Conservation (phyloP, 164 flowering plant genomes). For the Chimonanthus praecox region DNA sequence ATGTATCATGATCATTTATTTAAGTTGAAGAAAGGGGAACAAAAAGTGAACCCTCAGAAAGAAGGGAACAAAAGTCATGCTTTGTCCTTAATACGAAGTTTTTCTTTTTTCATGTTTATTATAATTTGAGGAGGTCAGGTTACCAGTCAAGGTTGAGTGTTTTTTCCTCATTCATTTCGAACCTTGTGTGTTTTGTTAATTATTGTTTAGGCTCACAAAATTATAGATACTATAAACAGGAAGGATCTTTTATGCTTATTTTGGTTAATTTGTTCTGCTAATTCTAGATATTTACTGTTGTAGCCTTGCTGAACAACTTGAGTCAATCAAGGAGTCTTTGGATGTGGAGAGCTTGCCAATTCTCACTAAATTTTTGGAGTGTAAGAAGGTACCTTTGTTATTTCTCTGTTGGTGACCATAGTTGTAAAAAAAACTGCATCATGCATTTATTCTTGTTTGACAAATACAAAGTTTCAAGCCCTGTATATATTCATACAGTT, state of each 20-base stretch:
- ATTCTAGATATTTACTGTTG: background rate
- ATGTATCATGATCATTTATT: too few species aligned
- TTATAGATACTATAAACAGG: background rate
- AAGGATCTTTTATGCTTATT: background rate
- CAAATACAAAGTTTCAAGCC: too few species aligned
- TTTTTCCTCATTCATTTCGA: background rate
- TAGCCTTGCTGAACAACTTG: slow-evolving; percentile 92
- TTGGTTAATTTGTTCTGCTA: slow-evolving; percentile 2
- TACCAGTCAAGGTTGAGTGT: too few species aligned
- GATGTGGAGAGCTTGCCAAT: slow-evolving; percentile 46
- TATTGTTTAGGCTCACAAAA: background rate
- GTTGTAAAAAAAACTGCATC: too few species aligned
- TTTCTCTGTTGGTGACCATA: background rate
- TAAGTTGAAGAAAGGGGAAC: too few species aligned
- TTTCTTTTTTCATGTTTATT: too few species aligned
- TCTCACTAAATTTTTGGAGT: slow-evolving; percentile 57
- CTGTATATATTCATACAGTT: too few species aligned
- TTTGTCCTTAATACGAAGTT: too few species aligned
- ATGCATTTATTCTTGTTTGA: too few species aligned
- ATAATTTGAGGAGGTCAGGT: too few species aligned
- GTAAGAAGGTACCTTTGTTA: slow-evolving; percentile 52
- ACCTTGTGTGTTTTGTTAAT: background rate
- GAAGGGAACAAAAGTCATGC: too few species aligned
- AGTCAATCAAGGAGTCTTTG: slow-evolving; percentile 63
- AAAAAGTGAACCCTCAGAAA: too few species aligned